Conservation (phyloP, 2,329 filamentous ascomycete genomes). For the Cladosporium cucumerinum region DNA sequence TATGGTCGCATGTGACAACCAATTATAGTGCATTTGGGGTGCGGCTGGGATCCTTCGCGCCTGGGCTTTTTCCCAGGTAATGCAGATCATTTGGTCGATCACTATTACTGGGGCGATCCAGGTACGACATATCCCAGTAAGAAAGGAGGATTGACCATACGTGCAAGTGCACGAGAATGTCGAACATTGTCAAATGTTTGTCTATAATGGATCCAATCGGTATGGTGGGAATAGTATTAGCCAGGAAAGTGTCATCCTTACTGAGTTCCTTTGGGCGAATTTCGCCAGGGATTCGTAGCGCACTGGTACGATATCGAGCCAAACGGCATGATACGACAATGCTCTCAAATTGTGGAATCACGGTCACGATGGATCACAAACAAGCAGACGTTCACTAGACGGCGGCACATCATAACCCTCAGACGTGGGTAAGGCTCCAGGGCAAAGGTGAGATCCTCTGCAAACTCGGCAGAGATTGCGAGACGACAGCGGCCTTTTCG, state of each 20-base stretch:
- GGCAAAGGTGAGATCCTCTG: not conserved
- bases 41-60: conserved; percentile 7
- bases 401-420: not conserved
- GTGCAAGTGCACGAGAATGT: not conserved
- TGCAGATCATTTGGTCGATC: not conserved
- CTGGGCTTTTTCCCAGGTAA: not conserved
- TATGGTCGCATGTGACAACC: not conserved
- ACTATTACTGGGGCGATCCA: not conserved
- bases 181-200: not conserved
- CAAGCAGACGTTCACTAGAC: not conserved
- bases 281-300: too few relatives aligned
- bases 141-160: not conserved
- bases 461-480: not conserved
- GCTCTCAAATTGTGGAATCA: not conserved
- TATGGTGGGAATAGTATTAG: too few relatives aligned
- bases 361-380: not conserved
- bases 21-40: not conserved
- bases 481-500: not conserved
- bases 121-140: not conserved
- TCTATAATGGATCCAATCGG: not conserved
- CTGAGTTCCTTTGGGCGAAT: too few relatives aligned
- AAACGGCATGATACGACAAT: not conserved
- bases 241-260: too few relatives aligned
- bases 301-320: not conserved
- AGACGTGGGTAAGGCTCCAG: not conserved